Base-by-base conservation (phyloP, 176 grass and related monocot genomes). In the Aegilops sharonensis region DNA sequence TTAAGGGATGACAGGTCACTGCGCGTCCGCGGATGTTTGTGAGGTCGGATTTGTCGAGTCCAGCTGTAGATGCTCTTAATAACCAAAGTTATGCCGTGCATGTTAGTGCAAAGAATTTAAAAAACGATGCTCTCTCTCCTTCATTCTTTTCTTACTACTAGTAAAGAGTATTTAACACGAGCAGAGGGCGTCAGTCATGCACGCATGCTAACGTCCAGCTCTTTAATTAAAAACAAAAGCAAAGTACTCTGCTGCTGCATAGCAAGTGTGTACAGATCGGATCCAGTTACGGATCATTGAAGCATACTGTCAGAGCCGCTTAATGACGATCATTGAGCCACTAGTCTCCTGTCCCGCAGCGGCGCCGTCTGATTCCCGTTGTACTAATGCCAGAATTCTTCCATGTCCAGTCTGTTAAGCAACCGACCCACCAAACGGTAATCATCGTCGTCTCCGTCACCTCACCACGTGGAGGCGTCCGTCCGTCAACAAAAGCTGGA, bases 381-480 rank as follows among this genome's bases (percentile, higher is more conserved):
- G 18, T 31, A 34, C 18, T 23, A 35, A 57, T 57, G 48, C 29
- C 57, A 18, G 10, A 12, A 34, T 64, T 57, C 59, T 24, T 10
- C 8, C 59, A 21, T 11, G 1, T 61, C 15, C 52, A 57, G 2
- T 57, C 21, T 21, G 21, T 61, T 61, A 61, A 10, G 8, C 59
- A 17, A 57, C 48, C 52, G 6, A 20, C 54, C 18, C 54, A 21
- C 18, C 54, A 57, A 57, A 57, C 14, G 18, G 12, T 74, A 74
- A 12, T 45, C 42, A 45, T 45, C 42, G 42, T 0, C 8, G 5
- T 1, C 43, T 15, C 40, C 40, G 15, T 27, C 27, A 27, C 27
- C 31, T 35, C 8, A 9, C 18, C 83, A 85, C 63, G 83, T 78
- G 83, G 68, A 78, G 34, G 9, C 43, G 47, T 15, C 47, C 47